phyloP scores from a whole-genome alignment of 768 basidiomycete species.

The Goffeauzyma gilvescens region DNA sequence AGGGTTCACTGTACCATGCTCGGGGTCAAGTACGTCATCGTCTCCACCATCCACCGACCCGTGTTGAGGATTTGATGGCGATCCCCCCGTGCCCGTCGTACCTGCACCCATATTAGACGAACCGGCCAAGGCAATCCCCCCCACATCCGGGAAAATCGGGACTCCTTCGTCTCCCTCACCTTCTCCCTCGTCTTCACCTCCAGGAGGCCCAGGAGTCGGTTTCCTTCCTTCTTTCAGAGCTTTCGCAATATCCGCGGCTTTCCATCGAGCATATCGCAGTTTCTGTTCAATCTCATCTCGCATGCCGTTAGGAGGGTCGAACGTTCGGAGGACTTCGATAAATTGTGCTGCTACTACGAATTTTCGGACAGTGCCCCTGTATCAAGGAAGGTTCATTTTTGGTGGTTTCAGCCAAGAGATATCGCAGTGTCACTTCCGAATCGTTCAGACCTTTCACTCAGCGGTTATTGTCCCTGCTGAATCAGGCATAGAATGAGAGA shows the following conservation, averaged over 20 bases:
- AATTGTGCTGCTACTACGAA: conserved; percentile 90
- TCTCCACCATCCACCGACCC: background rate
- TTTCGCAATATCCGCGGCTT: conserved; percentile 83
- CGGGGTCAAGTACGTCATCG: background rate
- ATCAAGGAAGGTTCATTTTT: background rate
- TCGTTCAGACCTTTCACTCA: too few species aligned
- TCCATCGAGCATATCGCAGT: conserved; percentile 89
- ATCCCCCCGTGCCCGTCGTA: too few species aligned
- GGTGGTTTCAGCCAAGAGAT: too few species aligned
- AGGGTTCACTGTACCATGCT: too few species aligned
- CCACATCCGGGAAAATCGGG: too few species aligned
- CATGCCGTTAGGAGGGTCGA: conserved; percentile 26
- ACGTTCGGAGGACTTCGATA: conserved; percentile 56
- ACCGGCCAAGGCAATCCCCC: too few species aligned
- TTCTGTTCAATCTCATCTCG: conserved; percentile 53
- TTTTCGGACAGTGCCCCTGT: conserved; percentile 73
- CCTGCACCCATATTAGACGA: too few species aligned
- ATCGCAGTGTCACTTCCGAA: background rate
- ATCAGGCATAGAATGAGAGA: background rate
- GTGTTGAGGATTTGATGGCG: background rate
- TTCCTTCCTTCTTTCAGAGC: conserved; percentile 81
- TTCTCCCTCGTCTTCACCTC: conserved; percentile 14
- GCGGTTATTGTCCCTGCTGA: too few species aligned
- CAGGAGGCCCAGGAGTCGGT: conserved; percentile 59
- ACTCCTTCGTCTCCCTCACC: background rate